phyloP scores from a whole-genome alignment of 495 filamentous ascomycete genomes.

The Xylaria castorea region DNA sequence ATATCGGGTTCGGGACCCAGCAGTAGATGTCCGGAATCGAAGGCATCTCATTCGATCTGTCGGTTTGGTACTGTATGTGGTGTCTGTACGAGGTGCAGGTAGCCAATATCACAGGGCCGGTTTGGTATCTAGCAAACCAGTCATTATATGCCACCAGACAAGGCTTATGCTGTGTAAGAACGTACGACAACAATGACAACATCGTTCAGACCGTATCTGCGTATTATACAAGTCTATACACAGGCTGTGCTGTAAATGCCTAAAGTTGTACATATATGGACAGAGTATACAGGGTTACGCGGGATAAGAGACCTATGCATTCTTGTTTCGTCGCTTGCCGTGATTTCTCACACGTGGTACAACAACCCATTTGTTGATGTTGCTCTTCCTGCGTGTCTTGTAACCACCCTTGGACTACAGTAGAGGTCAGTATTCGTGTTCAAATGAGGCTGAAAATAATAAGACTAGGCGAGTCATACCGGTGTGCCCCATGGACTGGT shows the following conservation, averaged over 20 bases:
- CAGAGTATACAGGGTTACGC: conserved; percentile 31
- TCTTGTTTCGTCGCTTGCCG: conserved; percentile 69
- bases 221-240: conserved; percentile 41
- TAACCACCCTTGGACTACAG: conserved; percentile 89
- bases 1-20: neutral
- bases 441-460: neutral
- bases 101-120: neutral
- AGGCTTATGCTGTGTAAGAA: neutral
- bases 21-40: neutral
- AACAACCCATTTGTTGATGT: conserved; percentile 83
- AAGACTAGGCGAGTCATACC: conserved; percentile 62
- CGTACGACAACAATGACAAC: neutral
- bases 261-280: conserved; percentile 40
- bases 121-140: neutral
- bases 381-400: conserved; percentile 82
- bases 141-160: neutral
- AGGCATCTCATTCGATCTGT: neutral
- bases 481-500: conserved; percentile 95
- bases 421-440: conserved; percentile 42
- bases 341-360: conserved; percentile 76
- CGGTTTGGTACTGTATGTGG: neutral
- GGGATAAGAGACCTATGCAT: conserved; percentile 31
- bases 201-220: conserved; percentile 18
- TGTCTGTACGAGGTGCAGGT: neutral
- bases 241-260: conserved; percentile 31